These are phyloP conservation scores for Athelia sp. DNA, from an alignment of 1,284 basidiomycete species.

Conservation along the genomic window DNA sequence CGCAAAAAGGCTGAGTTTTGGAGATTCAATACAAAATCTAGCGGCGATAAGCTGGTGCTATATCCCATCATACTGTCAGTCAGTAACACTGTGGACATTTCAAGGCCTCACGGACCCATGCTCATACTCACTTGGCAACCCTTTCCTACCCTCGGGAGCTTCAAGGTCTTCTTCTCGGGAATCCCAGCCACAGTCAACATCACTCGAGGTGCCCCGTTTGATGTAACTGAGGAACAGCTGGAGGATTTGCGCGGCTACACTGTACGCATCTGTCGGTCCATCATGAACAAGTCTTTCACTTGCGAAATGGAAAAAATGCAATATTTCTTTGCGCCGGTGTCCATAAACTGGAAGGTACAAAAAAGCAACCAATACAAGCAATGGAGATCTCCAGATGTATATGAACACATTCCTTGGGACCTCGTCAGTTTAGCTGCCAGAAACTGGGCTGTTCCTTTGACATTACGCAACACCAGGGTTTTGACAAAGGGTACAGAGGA, in stretches of 20 bases:
- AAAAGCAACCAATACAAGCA: constrained; percentile 12
- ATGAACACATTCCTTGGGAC: constrained; percentile 58
- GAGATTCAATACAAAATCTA: constrained; percentile 32
- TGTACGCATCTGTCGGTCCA: constrained; percentile 50
- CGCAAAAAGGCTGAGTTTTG: constrained; percentile 62
- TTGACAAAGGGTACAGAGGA: constrained; percentile 47
- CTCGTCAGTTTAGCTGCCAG: constrained; percentile 45
- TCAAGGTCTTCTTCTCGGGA: constrained; percentile 57
- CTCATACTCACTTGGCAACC: constrained; percentile 61
- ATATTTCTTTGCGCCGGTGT: constrained; percentile 64
- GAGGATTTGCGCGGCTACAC: constrained; percentile 57
- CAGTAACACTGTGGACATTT: constrained; percentile 21
- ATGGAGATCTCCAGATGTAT: constrained; percentile 32
- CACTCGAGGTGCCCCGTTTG: constrained; percentile 42
- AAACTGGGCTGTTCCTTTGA: constrained; percentile 47
- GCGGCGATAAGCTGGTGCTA: constrained; percentile 27
- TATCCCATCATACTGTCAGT: constrained; percentile 53
- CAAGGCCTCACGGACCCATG: constrained; percentile 46
- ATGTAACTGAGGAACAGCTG: constrained; percentile 39
- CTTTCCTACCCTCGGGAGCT: constrained; percentile 47
- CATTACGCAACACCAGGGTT: constrained; percentile 32
- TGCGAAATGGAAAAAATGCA: constrained; percentile 47
- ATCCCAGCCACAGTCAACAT: constrained; percentile 37
- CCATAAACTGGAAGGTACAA: constrained; percentile 26
- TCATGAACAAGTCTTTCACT: constrained; percentile 62